Evolutionary conservation across 2,329 filamentous ascomycete genomes (phyloP).

Genomic region (Periconia sp.): DNA sequence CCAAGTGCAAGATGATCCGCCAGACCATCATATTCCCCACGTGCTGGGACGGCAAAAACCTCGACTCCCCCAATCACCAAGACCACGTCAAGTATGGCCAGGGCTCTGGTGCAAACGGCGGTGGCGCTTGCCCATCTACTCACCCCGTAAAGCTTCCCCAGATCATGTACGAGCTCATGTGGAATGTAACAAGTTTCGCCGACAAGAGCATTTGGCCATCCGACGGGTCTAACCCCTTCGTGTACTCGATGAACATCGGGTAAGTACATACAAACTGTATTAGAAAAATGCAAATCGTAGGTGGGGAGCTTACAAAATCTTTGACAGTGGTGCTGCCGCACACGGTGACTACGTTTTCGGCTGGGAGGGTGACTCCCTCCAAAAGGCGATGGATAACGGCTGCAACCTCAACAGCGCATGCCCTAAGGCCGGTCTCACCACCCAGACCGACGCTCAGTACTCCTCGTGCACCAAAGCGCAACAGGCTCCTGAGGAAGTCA

Average conservation of each 20-base stretch:
- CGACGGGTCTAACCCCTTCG: constrained; percentile 34
- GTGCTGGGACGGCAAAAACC: constrained; percentile 34
- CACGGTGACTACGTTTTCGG: constrained; percentile 46
- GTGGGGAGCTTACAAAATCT: not conserved
- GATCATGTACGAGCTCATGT: constrained; percentile 42
- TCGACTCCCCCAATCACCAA: constrained; percentile 36
- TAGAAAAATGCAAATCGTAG: not conserved
- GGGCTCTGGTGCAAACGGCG: constrained; percentile 49
- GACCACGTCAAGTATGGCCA: constrained; percentile 51
- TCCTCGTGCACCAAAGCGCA: constrained; percentile 37
- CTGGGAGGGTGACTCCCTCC: constrained; percentile 50
- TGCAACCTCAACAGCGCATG: constrained; percentile 41
- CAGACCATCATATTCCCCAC: constrained; percentile 55
- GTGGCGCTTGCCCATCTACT: constrained; percentile 50
- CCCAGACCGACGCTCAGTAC: constrained; percentile 28
- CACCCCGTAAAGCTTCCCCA: constrained; percentile 38
- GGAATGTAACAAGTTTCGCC: constrained; percentile 34
- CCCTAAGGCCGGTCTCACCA: constrained; percentile 32
- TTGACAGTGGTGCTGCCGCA: constrained; percentile 29
- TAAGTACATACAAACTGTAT: constrained; percentile 7
- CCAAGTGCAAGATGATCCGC: constrained; percentile 56
- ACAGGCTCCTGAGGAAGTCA: constrained; percentile 33
- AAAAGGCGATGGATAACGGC: constrained; percentile 45
- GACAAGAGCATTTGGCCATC: constrained; percentile 35
- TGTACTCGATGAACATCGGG: constrained; percentile 39